Evolutionary conservation across 352 stramenopile genomes (phyloP).

Genomic region (Lagenidium sp.): DNA sequence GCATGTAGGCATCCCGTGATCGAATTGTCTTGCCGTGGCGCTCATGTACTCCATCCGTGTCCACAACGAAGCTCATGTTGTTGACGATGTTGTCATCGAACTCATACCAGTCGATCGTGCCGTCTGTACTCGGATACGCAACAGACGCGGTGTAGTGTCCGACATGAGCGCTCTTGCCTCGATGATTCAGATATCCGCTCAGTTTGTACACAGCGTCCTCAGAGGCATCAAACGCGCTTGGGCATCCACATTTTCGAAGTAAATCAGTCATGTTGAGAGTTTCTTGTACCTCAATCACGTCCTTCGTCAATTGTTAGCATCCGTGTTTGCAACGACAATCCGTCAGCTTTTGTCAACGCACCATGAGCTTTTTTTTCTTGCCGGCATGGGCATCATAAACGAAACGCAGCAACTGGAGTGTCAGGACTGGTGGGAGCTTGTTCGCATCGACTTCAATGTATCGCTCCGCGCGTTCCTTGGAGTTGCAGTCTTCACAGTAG

Average conservation of each 20-base stretch:
- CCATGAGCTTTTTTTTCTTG: slow-evolving; percentile 83
- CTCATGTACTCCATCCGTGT: slow-evolving; percentile 33
- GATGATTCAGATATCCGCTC: slow-evolving; percentile 73
- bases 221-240: slow-evolving; percentile 23
- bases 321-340: slow-evolving; percentile 1
- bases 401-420: slow-evolving; percentile 79
- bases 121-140: slow-evolving; percentile 30
- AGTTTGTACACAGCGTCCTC: slow-evolving; percentile 56
- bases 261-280: slow-evolving; percentile 75
- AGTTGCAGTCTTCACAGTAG: slow-evolving; percentile 65
- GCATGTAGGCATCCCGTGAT: slow-evolving; percentile 82
- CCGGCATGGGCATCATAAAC: slow-evolving; percentile 71
- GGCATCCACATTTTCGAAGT: slow-evolving; percentile 30
- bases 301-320: too few species aligned
- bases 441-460: slow-evolving; percentile 55
- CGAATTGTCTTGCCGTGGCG: slow-evolving; percentile 42
- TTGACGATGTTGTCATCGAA: slow-evolving; percentile 79
- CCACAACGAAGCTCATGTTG: slow-evolving; percentile 24
- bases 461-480: slow-evolving; percentile 69
- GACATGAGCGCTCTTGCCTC: slow-evolving; percentile 69
- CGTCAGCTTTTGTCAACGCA: slow-evolving; percentile 9
- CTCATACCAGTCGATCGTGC: slow-evolving; percentile 52
- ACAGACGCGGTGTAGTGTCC: slow-evolving; percentile 84
- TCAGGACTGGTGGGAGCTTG: slow-evolving; percentile 56
- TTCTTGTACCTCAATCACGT: slow-evolving; percentile 76